phyloP scores from a whole-genome alignment of 768 basidiomycete species.

The Baorangia bicolor region DNA sequence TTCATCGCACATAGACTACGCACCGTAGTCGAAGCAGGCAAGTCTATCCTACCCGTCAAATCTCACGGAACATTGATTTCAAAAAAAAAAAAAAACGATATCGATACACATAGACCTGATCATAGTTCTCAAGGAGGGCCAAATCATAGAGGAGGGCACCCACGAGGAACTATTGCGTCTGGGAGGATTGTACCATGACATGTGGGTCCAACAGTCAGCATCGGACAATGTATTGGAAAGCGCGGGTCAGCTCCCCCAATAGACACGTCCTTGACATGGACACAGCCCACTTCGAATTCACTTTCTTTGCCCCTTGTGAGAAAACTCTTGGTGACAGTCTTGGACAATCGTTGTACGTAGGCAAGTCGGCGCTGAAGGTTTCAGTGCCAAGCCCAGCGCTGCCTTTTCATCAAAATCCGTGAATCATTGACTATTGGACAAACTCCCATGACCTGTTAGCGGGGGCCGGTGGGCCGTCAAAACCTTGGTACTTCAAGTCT shows the following conservation, averaged over 20 bases:
- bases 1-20: conserved; percentile 95
- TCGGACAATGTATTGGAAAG: conserved; percentile 28
- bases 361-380: neutral
- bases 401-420: neutral
- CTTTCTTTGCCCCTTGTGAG: neutral
- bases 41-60: conserved; percentile 20
- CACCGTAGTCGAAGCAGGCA: conserved; percentile 88
- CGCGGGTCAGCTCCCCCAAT: conserved; percentile 4
- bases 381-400: neutral
- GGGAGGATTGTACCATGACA: conserved; percentile 71
- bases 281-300: neutral
- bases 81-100: no score
- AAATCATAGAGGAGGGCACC: conserved; percentile 89
- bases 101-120: conserved; percentile 64
- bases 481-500: no score
- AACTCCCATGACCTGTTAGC: no score
- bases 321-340: neutral
- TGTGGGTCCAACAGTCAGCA: conserved; percentile 79
- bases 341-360: neutral
- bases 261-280: neutral
- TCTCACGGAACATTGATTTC: neutral
- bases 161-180: conserved; percentile 79
- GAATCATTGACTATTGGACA: neutral
- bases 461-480: no score
- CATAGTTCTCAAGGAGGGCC: conserved; percentile 89